These are phyloP conservation scores for Cubamyces sp. DNA, from an alignment of 768 basidiomycete genomes.

Conservation along the genomic window DNA sequence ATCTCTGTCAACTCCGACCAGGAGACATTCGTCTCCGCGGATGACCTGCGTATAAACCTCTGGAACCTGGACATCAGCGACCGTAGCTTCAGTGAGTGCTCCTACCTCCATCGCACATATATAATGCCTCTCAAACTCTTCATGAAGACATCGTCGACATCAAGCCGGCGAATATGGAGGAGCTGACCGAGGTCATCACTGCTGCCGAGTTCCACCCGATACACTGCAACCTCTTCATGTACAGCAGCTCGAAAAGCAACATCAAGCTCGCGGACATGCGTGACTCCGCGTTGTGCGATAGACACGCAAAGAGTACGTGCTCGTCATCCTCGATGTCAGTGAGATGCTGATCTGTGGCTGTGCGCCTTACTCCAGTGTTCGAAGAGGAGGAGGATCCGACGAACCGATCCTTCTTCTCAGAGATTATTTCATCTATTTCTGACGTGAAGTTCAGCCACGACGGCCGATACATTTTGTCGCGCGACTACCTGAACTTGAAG, in stretches of 20 bases:
- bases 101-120: slow-evolving; percentile 3
- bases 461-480: slow-evolving; percentile 93
- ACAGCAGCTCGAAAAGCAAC: slow-evolving; percentile 98
- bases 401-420: slow-evolving; percentile 98
- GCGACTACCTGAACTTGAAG: slow-evolving; percentile 97
- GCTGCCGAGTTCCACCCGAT: slow-evolving; percentile 98
- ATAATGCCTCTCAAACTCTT: background rate
- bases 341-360: slow-evolving; percentile 10
- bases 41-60: slow-evolving; percentile 94
- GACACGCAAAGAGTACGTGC: slow-evolving; percentile 89
- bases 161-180: slow-evolving; percentile 99
- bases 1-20: slow-evolving; percentile 99
- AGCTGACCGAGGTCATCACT: slow-evolving; percentile 99
- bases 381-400: slow-evolving; percentile 99
- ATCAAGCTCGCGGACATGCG: slow-evolving; percentile 99
- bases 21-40: slow-evolving; percentile 99
- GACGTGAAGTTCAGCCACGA: slow-evolving; percentile 99
- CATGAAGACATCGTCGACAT: slow-evolving; percentile 97
- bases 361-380: slow-evolving; percentile 64
- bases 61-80: slow-evolving; percentile 99
- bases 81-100: slow-evolving; percentile 93
- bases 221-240: slow-evolving; percentile 99
- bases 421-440: slow-evolving; percentile 99
- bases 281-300: slow-evolving; percentile 94
- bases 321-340: slow-evolving; percentile 6